phyloP scores from a whole-genome alignment of 768 basidiomycete species.

The Suillus discolor region DNA sequence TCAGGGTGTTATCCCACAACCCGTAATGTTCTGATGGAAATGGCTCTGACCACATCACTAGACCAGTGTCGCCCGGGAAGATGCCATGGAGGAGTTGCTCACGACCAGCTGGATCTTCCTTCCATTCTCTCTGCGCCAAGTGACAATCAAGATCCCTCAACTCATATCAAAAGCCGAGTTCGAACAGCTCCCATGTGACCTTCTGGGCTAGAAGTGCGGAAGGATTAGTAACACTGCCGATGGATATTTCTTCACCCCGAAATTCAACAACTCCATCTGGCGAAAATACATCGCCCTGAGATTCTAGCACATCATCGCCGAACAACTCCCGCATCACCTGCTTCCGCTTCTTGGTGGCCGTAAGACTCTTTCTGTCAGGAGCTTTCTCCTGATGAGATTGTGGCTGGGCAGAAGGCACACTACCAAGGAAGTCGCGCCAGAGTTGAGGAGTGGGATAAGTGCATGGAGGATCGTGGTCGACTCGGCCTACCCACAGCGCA shows the following conservation, averaged over 20 bases:
- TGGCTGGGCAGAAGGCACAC: neutral
- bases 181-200: slow-evolving; percentile 24
- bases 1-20: neutral
- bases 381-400: neutral
- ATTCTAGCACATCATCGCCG: neutral
- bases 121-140: neutral
- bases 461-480: neutral
- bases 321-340: slow-evolving; percentile 7
- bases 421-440: slow-evolving; percentile 4
- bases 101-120: neutral
- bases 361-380: neutral
- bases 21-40: neutral
- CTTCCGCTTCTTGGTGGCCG: neutral
- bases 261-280: slow-evolving; percentile 2
- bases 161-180: slow-evolving; percentile 24
- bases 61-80: slow-evolving; percentile 9
- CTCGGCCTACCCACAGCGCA: neutral
- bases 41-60: slow-evolving; percentile 6
- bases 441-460: slow-evolving; percentile 3
- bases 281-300: neutral
- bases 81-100: slow-evolving; percentile 1
- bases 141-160: slow-evolving; percentile 18
- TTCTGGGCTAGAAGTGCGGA: slow-evolving; percentile 1
- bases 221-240: neutral
- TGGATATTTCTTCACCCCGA: neutral